These are phyloP conservation scores for Candida sp. DNA, from an alignment of 1,139 yeast genomes.

Conservation along the genomic window DNA sequence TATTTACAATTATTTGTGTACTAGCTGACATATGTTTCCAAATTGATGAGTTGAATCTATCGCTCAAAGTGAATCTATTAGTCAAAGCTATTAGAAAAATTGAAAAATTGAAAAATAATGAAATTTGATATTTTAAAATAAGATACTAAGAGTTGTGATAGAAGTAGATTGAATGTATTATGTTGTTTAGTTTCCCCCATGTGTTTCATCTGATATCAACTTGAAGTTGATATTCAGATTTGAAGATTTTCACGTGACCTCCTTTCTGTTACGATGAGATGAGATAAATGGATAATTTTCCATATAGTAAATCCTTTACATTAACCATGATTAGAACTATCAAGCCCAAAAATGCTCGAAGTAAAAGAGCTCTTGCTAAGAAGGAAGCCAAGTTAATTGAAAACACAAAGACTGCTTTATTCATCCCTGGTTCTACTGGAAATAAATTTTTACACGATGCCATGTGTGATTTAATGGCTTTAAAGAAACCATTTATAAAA, in stretches of 20 bases:
- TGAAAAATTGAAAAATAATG: too few species aligned
- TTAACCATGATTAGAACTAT: conserved; percentile 2
- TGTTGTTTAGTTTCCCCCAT: too few species aligned
- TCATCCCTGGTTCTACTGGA: conserved; percentile 85
- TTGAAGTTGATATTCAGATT: not conserved
- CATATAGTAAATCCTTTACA: not conserved
- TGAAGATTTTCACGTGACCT: not conserved
- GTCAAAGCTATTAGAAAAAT: too few species aligned
- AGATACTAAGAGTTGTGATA: too few species aligned
- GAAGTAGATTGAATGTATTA: too few species aligned
- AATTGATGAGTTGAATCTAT: too few species aligned
- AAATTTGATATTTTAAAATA: too few species aligned
- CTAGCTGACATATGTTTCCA: too few species aligned
- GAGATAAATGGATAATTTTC: not conserved
- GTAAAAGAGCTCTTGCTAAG: conserved; percentile 91
- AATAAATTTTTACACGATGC: conserved; percentile 83
- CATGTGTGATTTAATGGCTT: conserved; percentile 83
- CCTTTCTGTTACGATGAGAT: not conserved
- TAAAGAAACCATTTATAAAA: conserved; percentile 90
- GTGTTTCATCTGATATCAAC: too few species aligned
- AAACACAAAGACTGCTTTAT: conserved; percentile 85
- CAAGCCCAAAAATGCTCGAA: conserved; percentile 89
- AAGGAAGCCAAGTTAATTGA: conserved; percentile 87
- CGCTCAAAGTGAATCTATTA: too few species aligned
- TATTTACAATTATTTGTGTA: too few species aligned